Percentiles rank a stretch among this genome's conserved stretches.
phyloP scores from a whole-genome alignment of 495 filamentous ascomycete genomes.

The Cercophora samala region DNA sequence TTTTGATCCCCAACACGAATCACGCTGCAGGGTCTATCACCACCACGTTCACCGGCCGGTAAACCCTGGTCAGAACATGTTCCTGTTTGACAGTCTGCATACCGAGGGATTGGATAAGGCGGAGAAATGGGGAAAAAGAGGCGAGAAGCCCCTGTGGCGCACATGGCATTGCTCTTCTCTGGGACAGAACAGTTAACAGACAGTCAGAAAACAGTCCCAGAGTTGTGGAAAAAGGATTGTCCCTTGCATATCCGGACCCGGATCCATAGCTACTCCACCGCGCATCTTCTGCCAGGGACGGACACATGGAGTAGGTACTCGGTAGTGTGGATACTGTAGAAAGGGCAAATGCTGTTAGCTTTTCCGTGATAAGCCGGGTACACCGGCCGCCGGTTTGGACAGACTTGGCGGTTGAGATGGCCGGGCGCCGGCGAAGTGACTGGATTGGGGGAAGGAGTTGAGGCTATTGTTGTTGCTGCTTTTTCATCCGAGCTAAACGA shows the following conservation, averaged over 20 bases:
- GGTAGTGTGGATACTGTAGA: too few species aligned
- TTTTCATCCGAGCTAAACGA: not conserved
- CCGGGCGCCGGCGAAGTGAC: not conserved
- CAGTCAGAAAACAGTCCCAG: not conserved
- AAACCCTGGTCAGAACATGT: not conserved
- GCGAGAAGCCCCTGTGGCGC: not conserved
- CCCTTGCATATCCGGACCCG: too few species aligned
- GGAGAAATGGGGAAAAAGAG: not conserved
- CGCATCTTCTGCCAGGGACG: too few species aligned
- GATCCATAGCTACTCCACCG: too few species aligned
- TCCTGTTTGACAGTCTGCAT: not conserved
- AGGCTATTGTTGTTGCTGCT: too few species aligned
- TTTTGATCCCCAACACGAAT: not conserved
- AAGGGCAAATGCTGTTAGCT: not conserved
- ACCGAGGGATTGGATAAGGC: not conserved
- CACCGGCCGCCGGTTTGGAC: not conserved
- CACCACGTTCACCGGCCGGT: not conserved
- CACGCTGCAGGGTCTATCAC: not conserved
- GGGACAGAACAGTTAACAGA: not conserved
- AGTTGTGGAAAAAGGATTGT: too few species aligned
- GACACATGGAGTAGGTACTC: too few species aligned
- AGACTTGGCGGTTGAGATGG: not conserved
- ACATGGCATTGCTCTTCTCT: not conserved
- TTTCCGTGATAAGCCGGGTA: not conserved
- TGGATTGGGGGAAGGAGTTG: too few species aligned